Base-by-base conservation (phyloP, 2,329 filamentous ascomycete species). In the Lithohypha guttulata region DNA sequence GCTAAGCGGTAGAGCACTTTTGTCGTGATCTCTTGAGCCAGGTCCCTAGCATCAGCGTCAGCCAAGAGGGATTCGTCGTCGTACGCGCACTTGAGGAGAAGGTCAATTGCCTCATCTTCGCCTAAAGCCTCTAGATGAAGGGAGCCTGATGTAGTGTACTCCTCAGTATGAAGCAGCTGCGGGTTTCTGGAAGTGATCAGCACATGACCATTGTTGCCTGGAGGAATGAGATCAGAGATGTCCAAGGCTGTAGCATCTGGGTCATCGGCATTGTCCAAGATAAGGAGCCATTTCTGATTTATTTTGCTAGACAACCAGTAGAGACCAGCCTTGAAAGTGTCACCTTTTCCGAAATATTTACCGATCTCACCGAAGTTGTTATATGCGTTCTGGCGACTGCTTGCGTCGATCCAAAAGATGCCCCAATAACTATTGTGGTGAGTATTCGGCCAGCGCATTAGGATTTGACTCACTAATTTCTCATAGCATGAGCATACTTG, bases 191-290 rank as follows among this genome's bases (percentile, higher is more conserved):
- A 61, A 0, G 63, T 65, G 6, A 65, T 49, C 2, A 64, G 42
- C 34, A 63, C 51, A 37, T 51, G 43, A 4, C 62, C 62, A 36
- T 47, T 45, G 15, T 51, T 51, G 2, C 58, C 55, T 6, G 50
- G 23, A 1, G 61, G 59, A 31, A 63, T 52, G 14, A 52, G 60
- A 15, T 38, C 45, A 32, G 49, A 47, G 41, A 55, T 53, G 36
- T 60, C 51, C 13, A 57, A 32, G 0, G 53, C 40, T n/a, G n/a
- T n/a, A n/a, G n/a, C n/a, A n/a, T n/a, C n/a, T 5, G 56, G 52
- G 43, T 62, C 52, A 37, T 68, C 62, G 2, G 60, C 61, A 44
- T 66, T 66, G 45, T 67, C 61, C 20, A 67, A 56, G 4, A 67
- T 49, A 2, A 59, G 38, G 2, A 59, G 47, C 58, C 57, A 59